phyloP scores from a whole-genome alignment of 495 filamentous ascomycete genomes.

The Aspergillus haitiensis region DNA sequence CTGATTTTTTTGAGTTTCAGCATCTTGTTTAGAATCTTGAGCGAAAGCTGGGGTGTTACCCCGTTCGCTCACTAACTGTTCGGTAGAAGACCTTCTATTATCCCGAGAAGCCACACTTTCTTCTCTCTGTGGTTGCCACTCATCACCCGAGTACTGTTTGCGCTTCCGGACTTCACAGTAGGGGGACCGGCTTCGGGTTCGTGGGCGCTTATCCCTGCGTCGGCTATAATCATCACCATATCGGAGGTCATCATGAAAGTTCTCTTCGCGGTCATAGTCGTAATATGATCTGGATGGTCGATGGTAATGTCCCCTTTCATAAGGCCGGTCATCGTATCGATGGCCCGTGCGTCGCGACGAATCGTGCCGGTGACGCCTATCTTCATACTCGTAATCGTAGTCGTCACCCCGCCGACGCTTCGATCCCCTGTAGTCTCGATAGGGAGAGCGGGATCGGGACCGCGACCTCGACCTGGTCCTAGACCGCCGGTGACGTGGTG shows the following conservation, averaged over 20 bases:
- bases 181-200: constrained; percentile 64
- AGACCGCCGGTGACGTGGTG: constrained; percentile 44
- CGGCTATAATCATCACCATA: constrained; percentile 63
- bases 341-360: constrained; percentile 40
- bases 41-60: constrained; percentile 54
- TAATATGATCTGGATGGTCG: constrained; percentile 54
- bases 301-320: constrained; percentile 30
- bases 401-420: constrained; percentile 72
- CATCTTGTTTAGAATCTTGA: constrained; percentile 58
- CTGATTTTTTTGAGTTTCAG: constrained; percentile 67
- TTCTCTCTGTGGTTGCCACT: constrained; percentile 31
- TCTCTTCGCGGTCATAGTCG: constrained; percentile 64
- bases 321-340: constrained; percentile 38
- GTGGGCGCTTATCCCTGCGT: constrained; percentile 59
- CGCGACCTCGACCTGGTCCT: constrained; percentile 40
- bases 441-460: constrained; percentile 45
- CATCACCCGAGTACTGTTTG: constrained; percentile 45
- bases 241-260: constrained; percentile 44
- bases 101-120: constrained; percentile 23
- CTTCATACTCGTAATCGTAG: constrained; percentile 50
- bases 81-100: constrained; percentile 42
- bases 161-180: constrained; percentile 45
- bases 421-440: constrained; percentile 54
- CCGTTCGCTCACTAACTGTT: constrained; percentile 71
- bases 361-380: constrained; percentile 51